These are phyloP conservation scores for Solanum clarkiae DNA, from an alignment of 257 asterid species.

Conservation along the genomic window DNA sequence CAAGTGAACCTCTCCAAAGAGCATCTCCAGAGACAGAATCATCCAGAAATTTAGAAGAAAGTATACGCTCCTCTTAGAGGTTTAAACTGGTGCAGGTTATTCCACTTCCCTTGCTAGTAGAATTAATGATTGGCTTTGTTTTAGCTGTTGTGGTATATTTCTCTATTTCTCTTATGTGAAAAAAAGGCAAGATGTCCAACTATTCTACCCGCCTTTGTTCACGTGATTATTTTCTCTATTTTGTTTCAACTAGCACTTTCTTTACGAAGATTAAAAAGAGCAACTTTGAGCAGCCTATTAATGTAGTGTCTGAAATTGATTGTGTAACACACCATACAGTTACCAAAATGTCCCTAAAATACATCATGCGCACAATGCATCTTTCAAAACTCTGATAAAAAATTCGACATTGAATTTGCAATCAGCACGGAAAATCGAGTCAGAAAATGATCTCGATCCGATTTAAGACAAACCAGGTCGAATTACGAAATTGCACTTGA, in stretches of 20 bases:
- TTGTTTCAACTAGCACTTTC: neutral
- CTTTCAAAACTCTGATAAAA: too few relatives aligned
- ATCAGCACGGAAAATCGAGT: too few relatives aligned
- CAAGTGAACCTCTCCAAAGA: too few relatives aligned
- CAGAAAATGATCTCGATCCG: fast-evolving
- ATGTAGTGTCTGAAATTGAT: neutral
- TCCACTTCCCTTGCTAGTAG: too few relatives aligned
- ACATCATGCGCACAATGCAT: fast-evolving
- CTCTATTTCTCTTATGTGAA: neutral
- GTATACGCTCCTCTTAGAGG: too few relatives aligned
- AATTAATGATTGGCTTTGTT: neutral
- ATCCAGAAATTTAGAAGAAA: too few relatives aligned
- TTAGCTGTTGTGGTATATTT: neutral
- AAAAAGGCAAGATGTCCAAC: neutral
- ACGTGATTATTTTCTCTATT: neutral
- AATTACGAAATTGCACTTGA: too few relatives aligned
- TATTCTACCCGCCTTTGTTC: neutral
- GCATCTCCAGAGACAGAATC: too few relatives aligned
- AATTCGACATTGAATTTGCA: fast-evolving
- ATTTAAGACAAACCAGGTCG: too few relatives aligned
- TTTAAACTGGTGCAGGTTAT: too few relatives aligned
- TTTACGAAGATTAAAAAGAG: neutral
- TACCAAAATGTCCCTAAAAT: too few relatives aligned
- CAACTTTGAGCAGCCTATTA: neutral
- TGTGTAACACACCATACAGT: too few relatives aligned